Conservation (phyloP, 176 grass and related monocot genomes). For the Cenchrus purpureus region DNA sequence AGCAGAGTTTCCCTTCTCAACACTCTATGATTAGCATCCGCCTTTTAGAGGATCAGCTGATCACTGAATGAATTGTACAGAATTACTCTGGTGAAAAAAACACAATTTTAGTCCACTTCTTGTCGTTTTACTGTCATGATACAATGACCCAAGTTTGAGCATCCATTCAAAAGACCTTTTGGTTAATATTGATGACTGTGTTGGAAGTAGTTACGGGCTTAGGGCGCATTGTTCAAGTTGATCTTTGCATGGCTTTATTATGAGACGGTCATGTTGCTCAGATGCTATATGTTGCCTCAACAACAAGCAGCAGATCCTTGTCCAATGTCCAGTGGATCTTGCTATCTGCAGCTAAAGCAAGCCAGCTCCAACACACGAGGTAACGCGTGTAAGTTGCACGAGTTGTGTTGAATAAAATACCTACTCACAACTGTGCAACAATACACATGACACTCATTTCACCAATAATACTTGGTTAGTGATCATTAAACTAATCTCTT, state of each 20-base stretch:
- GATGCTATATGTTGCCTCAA: constrained; percentile 34
- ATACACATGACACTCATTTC: not conserved
- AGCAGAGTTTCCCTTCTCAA: constrained; percentile 17
- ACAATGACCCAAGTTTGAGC: constrained; percentile 2
- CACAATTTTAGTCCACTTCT: constrained; percentile 18
- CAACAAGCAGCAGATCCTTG: constrained; percentile 21
- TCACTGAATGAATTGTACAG: constrained; percentile 14
- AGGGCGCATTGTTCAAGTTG: not conserved
- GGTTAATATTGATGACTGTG: not conserved
- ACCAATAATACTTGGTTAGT: not conserved
- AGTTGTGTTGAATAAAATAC: not conserved
- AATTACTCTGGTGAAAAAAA: not conserved
- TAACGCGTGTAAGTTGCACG: constrained; percentile 3
- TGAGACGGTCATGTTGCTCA: not conserved
- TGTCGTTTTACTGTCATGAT: not conserved
- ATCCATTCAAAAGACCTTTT: not conserved
- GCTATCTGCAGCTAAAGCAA: not conserved
- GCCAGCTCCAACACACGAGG: constrained; percentile 18
- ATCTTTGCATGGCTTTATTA: constrained; percentile 3
- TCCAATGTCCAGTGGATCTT: constrained; percentile 25
- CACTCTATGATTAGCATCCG: not conserved
- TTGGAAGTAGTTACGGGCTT: not conserved
- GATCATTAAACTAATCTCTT: constrained; percentile 2
- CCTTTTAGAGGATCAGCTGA: constrained; percentile 27
- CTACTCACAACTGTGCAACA: not conserved